Conservation (phyloP, 129 eudicot species). For the Flaveria brownii region DNA sequence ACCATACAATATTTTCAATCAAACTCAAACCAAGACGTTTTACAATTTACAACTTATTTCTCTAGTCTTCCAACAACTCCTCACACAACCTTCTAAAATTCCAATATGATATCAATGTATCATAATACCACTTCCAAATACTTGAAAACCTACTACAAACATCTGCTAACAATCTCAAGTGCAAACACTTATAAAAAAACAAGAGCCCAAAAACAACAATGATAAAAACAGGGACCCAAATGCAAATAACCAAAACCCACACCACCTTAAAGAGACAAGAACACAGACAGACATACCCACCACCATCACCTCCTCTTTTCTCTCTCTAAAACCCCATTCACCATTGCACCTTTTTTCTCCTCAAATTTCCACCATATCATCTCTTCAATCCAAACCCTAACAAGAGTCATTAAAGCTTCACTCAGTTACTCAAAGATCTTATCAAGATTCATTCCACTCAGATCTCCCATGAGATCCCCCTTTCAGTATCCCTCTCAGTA, state of each 20-base stretch:
- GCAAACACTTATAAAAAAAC: neutral
- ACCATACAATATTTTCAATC: neutral
- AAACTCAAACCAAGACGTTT: neutral
- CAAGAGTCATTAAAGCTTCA: neutral
- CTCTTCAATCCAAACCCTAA: slow-evolving; percentile 23
- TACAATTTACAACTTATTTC: neutral
- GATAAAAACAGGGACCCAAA: neutral
- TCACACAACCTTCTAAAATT: too few species aligned
- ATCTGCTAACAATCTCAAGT: neutral
- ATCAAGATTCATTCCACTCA: slow-evolving; percentile 20
- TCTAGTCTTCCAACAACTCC: neutral
- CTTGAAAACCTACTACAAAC: too few species aligned
- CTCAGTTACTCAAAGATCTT: slow-evolving; percentile 17
- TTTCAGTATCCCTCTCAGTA: slow-evolving; percentile 19
- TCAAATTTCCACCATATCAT: slow-evolving; percentile 21
- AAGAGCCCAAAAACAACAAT: neutral
- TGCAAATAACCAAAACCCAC: slow-evolving; percentile 25
- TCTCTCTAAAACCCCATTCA: slow-evolving; percentile 32
- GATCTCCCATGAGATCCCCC: slow-evolving; percentile 27
- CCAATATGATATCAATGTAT: too few species aligned
- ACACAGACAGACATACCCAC: slow-evolving; percentile 26
- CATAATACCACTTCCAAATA: too few species aligned
- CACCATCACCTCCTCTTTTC: slow-evolving; percentile 25
- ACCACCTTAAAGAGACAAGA: slow-evolving; percentile 32
- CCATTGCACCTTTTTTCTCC: slow-evolving; percentile 18